Conservation (phyloP, 2,329 filamentous ascomycete genomes). For the Fusarium piperis region DNA sequence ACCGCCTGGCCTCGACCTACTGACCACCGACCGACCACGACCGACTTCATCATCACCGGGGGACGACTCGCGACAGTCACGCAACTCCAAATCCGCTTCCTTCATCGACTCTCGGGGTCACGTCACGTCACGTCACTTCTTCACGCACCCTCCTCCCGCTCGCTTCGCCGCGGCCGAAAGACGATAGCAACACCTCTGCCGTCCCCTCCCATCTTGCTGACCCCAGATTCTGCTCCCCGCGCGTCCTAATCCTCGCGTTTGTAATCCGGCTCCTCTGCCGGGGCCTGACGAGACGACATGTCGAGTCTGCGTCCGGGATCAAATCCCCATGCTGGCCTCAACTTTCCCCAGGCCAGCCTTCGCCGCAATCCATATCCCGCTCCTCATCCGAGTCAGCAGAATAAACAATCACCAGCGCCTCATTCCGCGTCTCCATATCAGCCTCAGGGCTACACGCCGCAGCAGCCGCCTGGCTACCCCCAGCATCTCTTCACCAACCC, state of each 20-base stretch:
- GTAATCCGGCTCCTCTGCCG: constrained; percentile 34
- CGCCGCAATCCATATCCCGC: constrained; percentile 59
- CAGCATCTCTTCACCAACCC: constrained; percentile 64
- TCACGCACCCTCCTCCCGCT: constrained; percentile 10
- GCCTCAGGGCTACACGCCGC: constrained; percentile 61
- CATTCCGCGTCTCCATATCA: constrained; percentile 66
- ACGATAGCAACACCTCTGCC: constrained; percentile 23
- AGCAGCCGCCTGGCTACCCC: constrained; percentile 61
- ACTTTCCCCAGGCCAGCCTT: constrained; percentile 61
- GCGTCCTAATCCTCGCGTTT: constrained; percentile 19
- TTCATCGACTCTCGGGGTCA: constrained; percentile 10
- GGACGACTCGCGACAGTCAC: constrained; percentile 22
- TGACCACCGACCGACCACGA: constrained; percentile 16
- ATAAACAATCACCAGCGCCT: constrained; percentile 65
- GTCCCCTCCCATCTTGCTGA: constrained; percentile 7
- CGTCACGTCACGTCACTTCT: constrained; percentile 32
- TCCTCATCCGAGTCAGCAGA: constrained; percentile 60
- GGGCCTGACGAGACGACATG: constrained; percentile 50
- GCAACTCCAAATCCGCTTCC: constrained; percentile 6
- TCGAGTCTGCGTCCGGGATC: constrained; percentile 61
- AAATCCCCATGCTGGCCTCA: constrained; percentile 63
- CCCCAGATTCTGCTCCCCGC: constrained; percentile 13
- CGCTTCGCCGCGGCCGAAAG: constrained; percentile 20
- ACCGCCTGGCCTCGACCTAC: constrained; percentile 20
- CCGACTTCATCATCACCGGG: constrained; percentile 18